Base-by-base conservation (phyloP, 2,329 filamentous ascomycete genomes). In the Bipolaris sorokiniana region DNA sequence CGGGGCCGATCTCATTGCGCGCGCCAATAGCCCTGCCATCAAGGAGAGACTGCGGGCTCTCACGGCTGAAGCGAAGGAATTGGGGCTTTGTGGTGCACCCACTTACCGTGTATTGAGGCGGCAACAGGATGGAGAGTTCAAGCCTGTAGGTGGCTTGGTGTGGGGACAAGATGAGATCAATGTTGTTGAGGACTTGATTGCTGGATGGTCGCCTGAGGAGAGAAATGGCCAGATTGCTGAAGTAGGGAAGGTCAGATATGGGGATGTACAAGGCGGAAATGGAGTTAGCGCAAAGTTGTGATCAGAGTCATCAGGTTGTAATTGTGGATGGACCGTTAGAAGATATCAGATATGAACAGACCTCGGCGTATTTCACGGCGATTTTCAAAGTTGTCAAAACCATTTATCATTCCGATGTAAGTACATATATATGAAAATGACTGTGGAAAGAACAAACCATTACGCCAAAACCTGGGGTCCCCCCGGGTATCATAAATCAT, bases 161-260 rank as follows among this genome's bases (percentile, higher is more conserved):
- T 76, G 73, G 73, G 73, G 73, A 7, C 72, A 75, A 31, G 73
- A 76, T 28, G 71, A 75, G 46, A 66, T 51, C 3, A 70, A 66
- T 47, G 69, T 75, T 1, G 66, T 76, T 1, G 71, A 75, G 46
- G 73, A 75, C 54, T 15, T 74, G 28, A 73, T 76, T 38, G 67
- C 67, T 2, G 73, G 73, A 2, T 76, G 73, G 73, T 58, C 68
- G 40, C 38, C 51, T 1, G 63, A 62, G 18, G 48, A 36, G 9
- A 52, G 44, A 5, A 11, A 33, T 5, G 44, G 31, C 18, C 57
- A 23, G 7, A 7, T 58, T 10, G 63, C 63, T 20, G 53, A 59
- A 41, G 53, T 58, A 11, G 37, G 53, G 31, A 64, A 56, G 34
- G 58, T 51, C 6, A 46, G 38, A 3, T 60, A 48, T 45, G 51